Percentiles rank a stretch among this genome's conserved stretches.
Conservation (phyloP, 2,329 filamentous ascomycete species). For the Sclerotinia glacialis region DNA sequence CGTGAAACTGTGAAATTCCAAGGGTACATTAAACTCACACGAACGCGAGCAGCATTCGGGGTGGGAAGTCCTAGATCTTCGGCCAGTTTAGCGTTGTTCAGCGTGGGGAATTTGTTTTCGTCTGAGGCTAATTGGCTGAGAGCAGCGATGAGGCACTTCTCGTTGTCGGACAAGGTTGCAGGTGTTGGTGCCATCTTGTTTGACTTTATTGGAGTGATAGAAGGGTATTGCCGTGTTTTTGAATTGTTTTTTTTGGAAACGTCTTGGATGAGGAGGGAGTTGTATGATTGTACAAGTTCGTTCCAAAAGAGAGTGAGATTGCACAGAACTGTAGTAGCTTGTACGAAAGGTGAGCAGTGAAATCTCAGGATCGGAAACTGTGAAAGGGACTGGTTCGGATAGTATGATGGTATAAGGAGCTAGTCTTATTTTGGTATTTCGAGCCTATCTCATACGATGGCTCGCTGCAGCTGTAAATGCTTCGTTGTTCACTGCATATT, state of each 20-base stretch:
- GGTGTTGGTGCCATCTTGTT: background rate
- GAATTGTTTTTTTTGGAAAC: background rate
- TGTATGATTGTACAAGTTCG: background rate
- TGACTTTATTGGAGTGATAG: background rate
- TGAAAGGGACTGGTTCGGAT: background rate
- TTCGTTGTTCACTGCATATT: background rate
- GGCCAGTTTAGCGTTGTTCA: background rate
- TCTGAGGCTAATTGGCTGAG: background rate
- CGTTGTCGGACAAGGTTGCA: background rate
- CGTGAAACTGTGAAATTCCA: background rate
- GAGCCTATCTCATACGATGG: background rate
- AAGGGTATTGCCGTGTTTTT: background rate
- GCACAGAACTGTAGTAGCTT: background rate
- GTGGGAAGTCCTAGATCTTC: background rate
- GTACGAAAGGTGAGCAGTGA: background rate
- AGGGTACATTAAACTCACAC: background rate
- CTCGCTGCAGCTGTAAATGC: background rate
- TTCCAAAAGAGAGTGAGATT: background rate
- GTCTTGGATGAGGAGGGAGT: background rate
- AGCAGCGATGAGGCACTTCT: background rate
- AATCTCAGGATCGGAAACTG: too few relatives aligned
- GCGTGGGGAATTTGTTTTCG: background rate
- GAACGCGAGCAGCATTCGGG: background rate
- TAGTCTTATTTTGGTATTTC: background rate
- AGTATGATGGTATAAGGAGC: background rate